Conservation (phyloP, 768 basidiomycete genomes). For the Rhizopogon roseolus region DNA sequence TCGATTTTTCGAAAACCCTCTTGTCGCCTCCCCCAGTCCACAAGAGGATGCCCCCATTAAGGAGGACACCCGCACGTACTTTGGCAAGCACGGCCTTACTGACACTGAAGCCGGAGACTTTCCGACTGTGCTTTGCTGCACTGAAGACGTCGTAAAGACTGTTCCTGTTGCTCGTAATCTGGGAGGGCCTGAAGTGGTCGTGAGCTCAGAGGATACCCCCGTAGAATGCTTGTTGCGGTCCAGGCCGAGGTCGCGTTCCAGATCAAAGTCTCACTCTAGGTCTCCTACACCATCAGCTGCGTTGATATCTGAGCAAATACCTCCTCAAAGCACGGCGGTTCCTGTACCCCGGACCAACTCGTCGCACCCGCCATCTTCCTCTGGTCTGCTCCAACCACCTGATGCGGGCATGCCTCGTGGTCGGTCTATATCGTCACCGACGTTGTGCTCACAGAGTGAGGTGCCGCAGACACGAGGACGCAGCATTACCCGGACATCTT, state of each 20-base stretch:
- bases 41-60: not conserved
- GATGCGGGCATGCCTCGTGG: conserved; percentile 14
- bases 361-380: conserved; percentile 12
- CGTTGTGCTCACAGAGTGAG: conserved; percentile 27
- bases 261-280: conserved; percentile 33
- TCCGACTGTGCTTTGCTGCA: conserved; percentile 7
- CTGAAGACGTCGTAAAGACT: conserved; percentile 14
- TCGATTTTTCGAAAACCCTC: conserved; percentile 11
- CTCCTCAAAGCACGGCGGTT: conserved; percentile 6
- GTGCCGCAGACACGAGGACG: conserved; percentile 41
- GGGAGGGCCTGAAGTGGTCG: conserved; percentile 26
- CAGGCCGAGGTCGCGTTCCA: conserved; percentile 24
- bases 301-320: conserved; percentile 7
- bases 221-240: conserved; percentile 25
- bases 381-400: conserved; percentile 22
- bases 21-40: conserved; percentile 4
- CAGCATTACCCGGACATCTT: conserved; percentile 49
- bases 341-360: conserved; percentile 9
- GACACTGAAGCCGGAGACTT: conserved; percentile 13
- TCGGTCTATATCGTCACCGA: conserved; percentile 30
- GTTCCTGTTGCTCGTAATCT: conserved; percentile 7
- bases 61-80: conserved; percentile 4
- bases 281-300: conserved; percentile 44
- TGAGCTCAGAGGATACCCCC: conserved; percentile 30
- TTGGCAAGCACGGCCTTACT: conserved; percentile 14